phyloP scores from a whole-genome alignment of 176 grass and related monocot species.

The Cymbopogon citratus region DNA sequence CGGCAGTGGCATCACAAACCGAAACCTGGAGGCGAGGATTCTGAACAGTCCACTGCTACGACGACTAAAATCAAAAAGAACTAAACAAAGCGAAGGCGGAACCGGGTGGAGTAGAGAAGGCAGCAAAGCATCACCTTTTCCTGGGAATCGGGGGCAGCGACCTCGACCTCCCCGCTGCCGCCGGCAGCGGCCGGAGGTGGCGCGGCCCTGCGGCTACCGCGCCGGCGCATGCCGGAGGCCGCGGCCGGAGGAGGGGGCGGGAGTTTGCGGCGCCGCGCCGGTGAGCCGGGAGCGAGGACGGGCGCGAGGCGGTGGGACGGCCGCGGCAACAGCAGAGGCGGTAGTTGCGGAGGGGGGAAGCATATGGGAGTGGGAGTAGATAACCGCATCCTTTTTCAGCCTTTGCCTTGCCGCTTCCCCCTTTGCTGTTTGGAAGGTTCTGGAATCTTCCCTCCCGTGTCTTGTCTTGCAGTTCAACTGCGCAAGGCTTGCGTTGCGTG shows the following conservation, averaged over 20 bases:
- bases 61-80: background rate
- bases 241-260: background rate
- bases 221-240: constrained; percentile 31
- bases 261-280: background rate
- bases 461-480: background rate
- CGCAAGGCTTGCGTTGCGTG: too few species aligned
- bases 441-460: background rate
- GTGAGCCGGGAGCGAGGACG: background rate
- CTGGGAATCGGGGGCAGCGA: constrained; percentile 2
- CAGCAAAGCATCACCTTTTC: constrained; percentile 32
- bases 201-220: background rate
- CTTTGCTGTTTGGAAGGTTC: background rate
- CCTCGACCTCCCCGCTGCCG: background rate
- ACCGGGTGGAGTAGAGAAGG: background rate
- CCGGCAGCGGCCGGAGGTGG: background rate
- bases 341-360: constrained; percentile 5
- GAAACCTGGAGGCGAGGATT: background rate
- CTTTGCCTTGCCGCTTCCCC: background rate
- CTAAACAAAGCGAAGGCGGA: background rate
- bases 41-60: too few species aligned
- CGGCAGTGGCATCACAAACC: background rate
- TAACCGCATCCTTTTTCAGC: constrained; percentile 21
- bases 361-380: background rate
- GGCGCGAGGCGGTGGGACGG: background rate
- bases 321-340: background rate